Evolutionary conservation across 495 filamentous ascomycete species (phyloP), one percentile per base, ranked within the genome.

Genomic region (Xylaria longipes): DNA sequence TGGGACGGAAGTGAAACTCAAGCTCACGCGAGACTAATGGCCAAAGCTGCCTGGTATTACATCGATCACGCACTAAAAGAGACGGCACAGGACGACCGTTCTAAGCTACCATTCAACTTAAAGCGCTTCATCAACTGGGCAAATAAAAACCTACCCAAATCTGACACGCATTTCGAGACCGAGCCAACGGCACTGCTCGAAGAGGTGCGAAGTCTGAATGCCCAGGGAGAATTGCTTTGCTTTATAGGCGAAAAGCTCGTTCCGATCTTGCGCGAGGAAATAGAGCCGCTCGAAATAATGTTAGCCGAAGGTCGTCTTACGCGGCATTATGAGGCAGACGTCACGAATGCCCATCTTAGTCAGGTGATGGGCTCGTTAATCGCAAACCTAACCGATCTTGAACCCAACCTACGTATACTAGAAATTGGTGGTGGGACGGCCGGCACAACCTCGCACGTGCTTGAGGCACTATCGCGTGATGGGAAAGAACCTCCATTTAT

Each of bases 361-460:
- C 22, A n/a, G 65, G 76, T 71, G 20, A 69, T 78, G n/a, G 73
- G 45, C 17, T 11, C 56, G 0, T 61, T 72, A 20, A 45, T 82
- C 0, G 66, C 73, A 7, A 37, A 71, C 11, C 56, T 81, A 2
- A 65, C 73, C 0, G 74, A 81, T 56, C 75, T 80, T 15, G 76
- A 82, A 46, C 78, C 83, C 0, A 72, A 75, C 20, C 54, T 85
- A 25, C 79, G 78, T 5, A 76, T 87, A 15, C 77, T 89, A 1
- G 87, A 89, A 68, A 80, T 90, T 48, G 87, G 88, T 6, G 85
- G 84, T 2, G 87, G 87, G 0, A 89, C 87, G 17, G 87, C 85
- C 11, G 80, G 80, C 27, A 76, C 82, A 1, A 88, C 87, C 14
- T 65, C 73, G 1, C 65, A 73, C 1, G 67, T 78, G 8, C 62